Conservation (phyloP, 441 rosid genomes). For the Populus hybrid region DNA sequence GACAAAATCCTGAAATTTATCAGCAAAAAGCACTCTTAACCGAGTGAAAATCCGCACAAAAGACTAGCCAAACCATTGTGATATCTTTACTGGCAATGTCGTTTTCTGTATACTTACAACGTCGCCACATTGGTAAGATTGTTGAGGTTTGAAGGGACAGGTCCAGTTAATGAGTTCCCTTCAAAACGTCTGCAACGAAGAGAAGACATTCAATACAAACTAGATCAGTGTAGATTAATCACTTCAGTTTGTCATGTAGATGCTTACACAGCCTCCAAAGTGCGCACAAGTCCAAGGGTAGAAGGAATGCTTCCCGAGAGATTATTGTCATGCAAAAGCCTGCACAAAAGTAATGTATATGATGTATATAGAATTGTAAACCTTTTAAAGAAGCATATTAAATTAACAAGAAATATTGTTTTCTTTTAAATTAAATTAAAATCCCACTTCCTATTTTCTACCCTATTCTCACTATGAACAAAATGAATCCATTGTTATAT, state of each 20-base stretch:
- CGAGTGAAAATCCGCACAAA: no score
- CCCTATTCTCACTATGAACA: no score
- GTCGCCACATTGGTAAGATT: constrained; percentile 45
- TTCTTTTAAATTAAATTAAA: no score
- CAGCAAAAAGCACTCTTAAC: neutral
- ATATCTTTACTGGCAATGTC: neutral
- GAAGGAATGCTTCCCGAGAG: constrained; percentile 54
- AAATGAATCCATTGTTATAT: no score
- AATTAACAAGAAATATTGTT: no score
- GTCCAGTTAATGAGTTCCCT: constrained; percentile 47
- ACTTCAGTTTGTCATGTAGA: neutral
- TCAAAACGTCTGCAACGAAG: constrained; percentile 59
- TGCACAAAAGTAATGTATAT: constrained; percentile 16
- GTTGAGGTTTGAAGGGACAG: constrained; percentile 49
- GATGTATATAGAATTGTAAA: neutral
- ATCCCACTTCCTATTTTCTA: no score
- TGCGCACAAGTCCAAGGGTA: constrained; percentile 53
- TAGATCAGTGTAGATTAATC: neutral
- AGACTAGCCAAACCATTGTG: neutral
- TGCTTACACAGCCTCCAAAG: constrained; percentile 71
- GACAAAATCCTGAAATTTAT: constrained; percentile 57
- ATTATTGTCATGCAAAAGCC: constrained; percentile 66
- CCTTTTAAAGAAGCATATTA: no score
- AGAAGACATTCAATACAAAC: neutral
- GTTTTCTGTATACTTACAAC: constrained; percentile 47